Base-by-base conservation (phyloP, 1,284 basidiomycete genomes). In the Fistulinella cinereoalba region DNA sequence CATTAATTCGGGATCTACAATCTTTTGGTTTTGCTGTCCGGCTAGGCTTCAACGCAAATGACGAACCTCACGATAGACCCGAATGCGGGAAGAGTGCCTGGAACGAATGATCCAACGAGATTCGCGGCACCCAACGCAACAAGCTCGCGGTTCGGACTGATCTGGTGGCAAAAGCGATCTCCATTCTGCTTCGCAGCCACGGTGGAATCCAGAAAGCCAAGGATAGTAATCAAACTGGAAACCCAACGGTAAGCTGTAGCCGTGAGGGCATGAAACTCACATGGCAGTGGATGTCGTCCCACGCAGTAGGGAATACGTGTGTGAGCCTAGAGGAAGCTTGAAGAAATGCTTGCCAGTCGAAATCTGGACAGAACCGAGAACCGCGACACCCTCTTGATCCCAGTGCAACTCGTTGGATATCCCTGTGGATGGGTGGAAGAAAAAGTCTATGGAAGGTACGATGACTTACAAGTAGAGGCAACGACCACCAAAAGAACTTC, bases 121-220 rank as follows among this genome's bases (percentile, higher is more conserved):
- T 97, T 97, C 5, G 83, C 81, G 12, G 86, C 82, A 39, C 91
- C 85, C n/a, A 94, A 71, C 1, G 91, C 91, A 33, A 93, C 91
- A 3, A 94, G 74, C 64, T 97, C 94, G 31, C 94, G 83, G 62
- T 97, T 97, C 0, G 94, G 92, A 54, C 86, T 89, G 56, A 97
- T 89, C 0, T 87, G 80, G 64, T 97, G 87, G 3, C 90, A 88
- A 60, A 86, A 96, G 21, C 83, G 81, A 4, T 83, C 77, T 0
- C 83, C 82, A 53, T 89, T 93, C 63, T 95, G 92, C 60, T 97
- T 93, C 3, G 89, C 90, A 1, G 88, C 84, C 2, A 90, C 87
- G 47, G 92, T 90, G 53, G 82, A 85, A 60, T 93, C 91, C 43
- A 92, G 67, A 63, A 86, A 88, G 0, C 89, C 90, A 15, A 88